Base-by-base conservation (phyloP, 495 filamentous ascomycete genomes). In the Sphaerosporella brunnea region DNA sequence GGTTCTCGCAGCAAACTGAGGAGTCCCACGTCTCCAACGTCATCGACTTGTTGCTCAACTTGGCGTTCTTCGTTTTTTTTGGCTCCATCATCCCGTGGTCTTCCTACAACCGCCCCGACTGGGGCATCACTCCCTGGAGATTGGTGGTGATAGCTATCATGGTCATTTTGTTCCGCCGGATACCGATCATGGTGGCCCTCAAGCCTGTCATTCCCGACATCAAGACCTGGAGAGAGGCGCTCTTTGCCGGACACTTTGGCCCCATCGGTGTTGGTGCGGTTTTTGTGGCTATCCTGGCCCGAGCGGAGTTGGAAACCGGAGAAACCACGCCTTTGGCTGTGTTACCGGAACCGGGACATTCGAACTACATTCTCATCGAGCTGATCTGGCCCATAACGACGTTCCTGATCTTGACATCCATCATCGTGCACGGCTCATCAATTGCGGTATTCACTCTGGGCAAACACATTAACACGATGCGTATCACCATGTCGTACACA, bases 21-120 rank as follows among this genome's bases (percentile, higher is more conserved):
- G 92, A 99, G 57, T 84, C 92, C 1, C 88, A 95, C 60, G 92
- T 99, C 19, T 95, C 90, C 60, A 95, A 96, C 75, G 92, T 99
- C 64, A 95, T 99, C 61, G 92, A 99, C 69, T 64, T 99, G 53
- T 66, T 99, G 47, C 74, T 99, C 65, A 99, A 99, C 64, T 73
- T 96, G 75, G 78, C 88, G 3, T 96, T 95, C 61, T 96, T 99
- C 59, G 88, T 99, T 54, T 99, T 87, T 57, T 80, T 99, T 40
- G 92, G 92, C 41, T 82, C 92, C 26, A 93, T 99, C 64, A 85
- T 99, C 43, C 92, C 92, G 0, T 99, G 92, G 92, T 72, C 75
- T 50, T 73, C 78, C 52, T 99, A 74, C 70, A 93, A 93, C 66
- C 65, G 74, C 42, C 66, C 69, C 0, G 66, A 67, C 1, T 55